phyloP scores from a whole-genome alignment of 805 yeast species.

The Ogataea philodendri region DNA sequence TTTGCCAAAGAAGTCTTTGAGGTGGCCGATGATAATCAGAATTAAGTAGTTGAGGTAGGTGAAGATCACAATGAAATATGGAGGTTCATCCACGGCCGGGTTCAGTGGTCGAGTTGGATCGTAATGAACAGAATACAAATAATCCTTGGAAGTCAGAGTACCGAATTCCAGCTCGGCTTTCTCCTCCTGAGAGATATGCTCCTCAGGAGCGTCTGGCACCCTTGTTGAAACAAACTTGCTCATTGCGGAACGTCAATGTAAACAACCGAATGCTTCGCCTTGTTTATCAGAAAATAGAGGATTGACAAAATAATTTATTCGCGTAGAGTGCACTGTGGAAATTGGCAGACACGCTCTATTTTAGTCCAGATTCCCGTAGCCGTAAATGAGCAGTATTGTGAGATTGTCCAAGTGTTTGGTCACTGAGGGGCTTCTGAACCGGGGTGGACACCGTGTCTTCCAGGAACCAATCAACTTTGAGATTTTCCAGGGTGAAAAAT shows the following conservation, averaged over 20 bases:
- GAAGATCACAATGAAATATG: slow-evolving; percentile 70
- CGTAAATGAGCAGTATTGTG: slow-evolving; percentile 9
- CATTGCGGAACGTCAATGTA: too few relatives aligned
- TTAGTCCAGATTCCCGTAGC: too few relatives aligned
- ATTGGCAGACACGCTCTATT: too few relatives aligned
- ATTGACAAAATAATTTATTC: slow-evolving; percentile 2
- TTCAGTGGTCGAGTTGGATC: slow-evolving; percentile 57
- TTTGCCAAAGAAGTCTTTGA: slow-evolving; percentile 84
- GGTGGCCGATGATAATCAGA: slow-evolving; percentile 83
- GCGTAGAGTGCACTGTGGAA: neutral
- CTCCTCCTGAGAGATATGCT: slow-evolving; percentile 29
- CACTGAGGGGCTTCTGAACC: slow-evolving; percentile 1
- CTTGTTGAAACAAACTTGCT: slow-evolving; percentile 12
- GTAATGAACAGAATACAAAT: slow-evolving; percentile 59
- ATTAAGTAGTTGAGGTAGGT: slow-evolving; percentile 86
- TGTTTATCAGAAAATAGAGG: slow-evolving; percentile 11
- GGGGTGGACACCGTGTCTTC: slow-evolving; percentile 31
- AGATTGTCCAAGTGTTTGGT: slow-evolving; percentile 4
- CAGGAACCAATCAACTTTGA: slow-evolving; percentile 40
- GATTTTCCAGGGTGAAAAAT: slow-evolving; percentile 39
- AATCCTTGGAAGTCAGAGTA: slow-evolving; percentile 57
- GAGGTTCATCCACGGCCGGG: slow-evolving; percentile 78
- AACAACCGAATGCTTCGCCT: slow-evolving; percentile 7
- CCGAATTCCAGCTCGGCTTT: slow-evolving; percentile 74
- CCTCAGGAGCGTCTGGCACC: slow-evolving; percentile 37